Evolutionary conservation across 108 stramenopile genomes (phyloP), one percentile per base, ranked within the genome.

Genomic region (Aurantiochytrium sp.): DNA sequence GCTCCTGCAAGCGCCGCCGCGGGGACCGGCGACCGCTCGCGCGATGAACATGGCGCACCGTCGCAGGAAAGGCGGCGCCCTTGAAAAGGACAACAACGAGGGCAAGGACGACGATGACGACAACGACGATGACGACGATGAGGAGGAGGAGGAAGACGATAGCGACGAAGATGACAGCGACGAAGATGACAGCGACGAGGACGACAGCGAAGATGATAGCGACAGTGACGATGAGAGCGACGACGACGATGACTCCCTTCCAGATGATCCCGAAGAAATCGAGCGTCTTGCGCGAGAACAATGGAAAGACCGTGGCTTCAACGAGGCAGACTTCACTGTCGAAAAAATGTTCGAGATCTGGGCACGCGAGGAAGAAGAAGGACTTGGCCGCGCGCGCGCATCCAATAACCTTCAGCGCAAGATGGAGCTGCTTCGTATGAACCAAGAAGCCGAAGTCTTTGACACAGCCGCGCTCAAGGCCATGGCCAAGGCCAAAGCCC

Each of bases 381-480:
- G 76, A 6, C 76, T 83, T 12, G 76, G 76, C 4, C 6, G 76
- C 18, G 51, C 76, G 18, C 44, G 76, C 8, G 76, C 49, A 2
- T 69, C 64, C 64, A 83, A 83, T 23, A 83, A 83, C 4, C 76
- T 83, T 6, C 45, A 83, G 76, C 76, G 76, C n/a, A 83, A 83
- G 76, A 83, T 83, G 76, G 76, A 83, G 51, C 76, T 83, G 18
- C 23, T 83, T 6, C 76, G 51, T 12, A 83, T 83, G 76, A 47
- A 83, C 16, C 49, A 83, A n/a, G 51, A 83, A 12, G 76, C 76
- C 45, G 28, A 83, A 35, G 76, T 83, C 12, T 12, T 83, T 18
- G 28, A 83, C 12, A 12, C 76, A 6, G 51, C 19, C 49, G 76
- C 19, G 76, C 51, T 47, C 16, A 83, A 83, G 23, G 19, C 8